Evolutionary conservation across 257 asterid genomes (phyloP), one percentile per base, ranked within the genome.

Genomic region (Solanum arcanum): DNA sequence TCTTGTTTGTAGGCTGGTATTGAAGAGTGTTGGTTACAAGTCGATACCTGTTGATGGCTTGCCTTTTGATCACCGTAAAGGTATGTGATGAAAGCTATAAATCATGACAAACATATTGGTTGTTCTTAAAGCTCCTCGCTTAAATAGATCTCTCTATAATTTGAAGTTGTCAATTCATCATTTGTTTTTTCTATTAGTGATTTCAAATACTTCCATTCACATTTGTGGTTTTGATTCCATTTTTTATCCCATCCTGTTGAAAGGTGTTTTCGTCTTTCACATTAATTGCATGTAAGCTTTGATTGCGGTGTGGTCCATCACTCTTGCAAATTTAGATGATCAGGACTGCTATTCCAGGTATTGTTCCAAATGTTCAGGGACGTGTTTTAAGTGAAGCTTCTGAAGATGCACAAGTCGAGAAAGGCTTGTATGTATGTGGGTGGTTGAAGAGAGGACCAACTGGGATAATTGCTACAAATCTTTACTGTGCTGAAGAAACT

Each of bases 371-470:
- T 90, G 41, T 89, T 86, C 93, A 88, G 84, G 99, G 99, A 25
- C 96, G 97, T 64, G 97, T 94, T 90, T 84, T 81, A 49, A 81
- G 85, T 8, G 88, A 87, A 83, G 83, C 90, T 86, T 88, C 91
- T 83, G 91, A 90, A 75, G 91, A 86, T 60, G 41, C 86, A 86
- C 92, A 90, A 86, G 88, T 88, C 27, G 94, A 92, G 92, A 88
- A 86, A 60, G 99, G 98, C 56, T 86, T 95, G 86, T 96, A 95
- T 42, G 99, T 94, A 27, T 92, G 96, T 88, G 99, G 99, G 85
- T 97, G 99, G 99, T 91, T 97, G 93, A 95, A 97, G 90, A 94
- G 98, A 92, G 98, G 98, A 46, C 99, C 98, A 83, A 93, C 96
- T 37, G 98, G 97, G 91, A 97, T 94, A 83, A 92, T 95, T 41